phyloP scores from a whole-genome alignment of 805 yeast genomes.

The Myxozyma neglecta region DNA sequence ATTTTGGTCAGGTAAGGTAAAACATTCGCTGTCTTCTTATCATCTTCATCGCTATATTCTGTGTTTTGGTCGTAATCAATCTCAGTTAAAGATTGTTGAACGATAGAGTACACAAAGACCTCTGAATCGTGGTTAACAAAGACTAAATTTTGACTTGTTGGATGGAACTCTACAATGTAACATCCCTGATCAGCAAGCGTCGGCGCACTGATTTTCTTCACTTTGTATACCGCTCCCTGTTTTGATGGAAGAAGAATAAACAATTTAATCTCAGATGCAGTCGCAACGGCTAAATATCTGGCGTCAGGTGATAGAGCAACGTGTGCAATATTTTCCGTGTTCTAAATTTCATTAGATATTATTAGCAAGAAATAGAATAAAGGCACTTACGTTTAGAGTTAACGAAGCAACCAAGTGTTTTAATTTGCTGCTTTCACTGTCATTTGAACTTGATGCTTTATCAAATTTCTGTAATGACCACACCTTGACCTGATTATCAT shows the following conservation, averaged over 20 bases:
- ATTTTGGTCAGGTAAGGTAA: conserved; percentile 54
- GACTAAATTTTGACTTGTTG: conserved; percentile 45
- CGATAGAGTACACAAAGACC: conserved; percentile 46
- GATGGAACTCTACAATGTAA: conserved; percentile 50
- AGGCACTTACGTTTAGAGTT: conserved; percentile 7
- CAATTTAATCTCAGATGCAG: conserved; percentile 64
- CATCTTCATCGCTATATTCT: conserved; percentile 42
- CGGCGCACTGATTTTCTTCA: conserved; percentile 54
- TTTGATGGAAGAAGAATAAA: conserved; percentile 56
- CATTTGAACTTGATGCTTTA: conserved; percentile 1
- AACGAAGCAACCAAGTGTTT: conserved; percentile 63
- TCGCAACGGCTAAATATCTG: conserved; percentile 66
- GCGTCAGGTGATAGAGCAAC: conserved; percentile 69
- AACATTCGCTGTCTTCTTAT: conserved; percentile 36
- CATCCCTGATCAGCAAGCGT: conserved; percentile 51
- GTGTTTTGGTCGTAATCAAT: background rate
- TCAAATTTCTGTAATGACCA: conserved; percentile 52
- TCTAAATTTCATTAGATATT: conserved; percentile 50
- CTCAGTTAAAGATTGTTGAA: background rate
- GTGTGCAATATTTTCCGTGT: conserved; percentile 75
- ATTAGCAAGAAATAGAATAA: no score
- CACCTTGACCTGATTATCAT: conserved; percentile 74
- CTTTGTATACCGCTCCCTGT: conserved; percentile 45
- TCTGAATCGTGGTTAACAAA: conserved; percentile 65
- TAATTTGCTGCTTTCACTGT: conserved; percentile 38